phyloP scores from a whole-genome alignment of 495 filamentous ascomycete species.

The Penicillium goetzii region DNA sequence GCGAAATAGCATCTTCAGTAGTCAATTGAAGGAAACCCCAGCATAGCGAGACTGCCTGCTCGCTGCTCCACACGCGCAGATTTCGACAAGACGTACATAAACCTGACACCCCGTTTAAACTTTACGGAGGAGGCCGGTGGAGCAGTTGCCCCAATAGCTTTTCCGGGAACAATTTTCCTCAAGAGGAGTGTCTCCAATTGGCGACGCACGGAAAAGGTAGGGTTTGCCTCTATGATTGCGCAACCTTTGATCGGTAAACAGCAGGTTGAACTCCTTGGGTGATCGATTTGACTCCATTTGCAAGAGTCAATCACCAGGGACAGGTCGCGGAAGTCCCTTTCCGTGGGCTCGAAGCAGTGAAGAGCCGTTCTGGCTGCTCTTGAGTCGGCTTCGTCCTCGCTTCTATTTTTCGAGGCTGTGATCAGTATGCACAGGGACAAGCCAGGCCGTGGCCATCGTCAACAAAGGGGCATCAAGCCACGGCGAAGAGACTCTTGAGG shows the following conservation, averaged over 20 bases:
- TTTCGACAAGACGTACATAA: conserved; percentile 6
- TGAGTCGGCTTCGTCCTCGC: neutral
- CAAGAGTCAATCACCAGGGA: neutral
- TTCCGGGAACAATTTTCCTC: conserved; percentile 35
- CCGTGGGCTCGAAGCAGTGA: neutral
- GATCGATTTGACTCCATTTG: neutral
- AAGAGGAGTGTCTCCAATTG: neutral
- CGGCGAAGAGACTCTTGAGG: neutral
- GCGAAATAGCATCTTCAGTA: neutral
- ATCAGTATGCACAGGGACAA: neutral
- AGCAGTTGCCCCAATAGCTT: conserved; percentile 33
- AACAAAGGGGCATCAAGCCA: neutral
- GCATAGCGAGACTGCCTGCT: neutral
- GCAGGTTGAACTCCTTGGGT: neutral
- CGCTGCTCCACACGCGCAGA: neutral
- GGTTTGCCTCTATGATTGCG: conserved; percentile 13
- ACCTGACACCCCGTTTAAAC: conserved; percentile 6
- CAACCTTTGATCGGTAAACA: neutral
- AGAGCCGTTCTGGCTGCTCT: neutral
- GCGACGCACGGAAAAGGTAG: conserved; percentile 14
- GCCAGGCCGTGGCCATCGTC: neutral
- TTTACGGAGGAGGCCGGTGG: conserved; percentile 13
- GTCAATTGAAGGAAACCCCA: neutral
- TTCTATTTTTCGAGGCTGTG: neutral
- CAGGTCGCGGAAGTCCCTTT: neutral